Base-by-base conservation (phyloP, 2,329 filamentous ascomycete genomes). In the Penicillium corylophilum region DNA sequence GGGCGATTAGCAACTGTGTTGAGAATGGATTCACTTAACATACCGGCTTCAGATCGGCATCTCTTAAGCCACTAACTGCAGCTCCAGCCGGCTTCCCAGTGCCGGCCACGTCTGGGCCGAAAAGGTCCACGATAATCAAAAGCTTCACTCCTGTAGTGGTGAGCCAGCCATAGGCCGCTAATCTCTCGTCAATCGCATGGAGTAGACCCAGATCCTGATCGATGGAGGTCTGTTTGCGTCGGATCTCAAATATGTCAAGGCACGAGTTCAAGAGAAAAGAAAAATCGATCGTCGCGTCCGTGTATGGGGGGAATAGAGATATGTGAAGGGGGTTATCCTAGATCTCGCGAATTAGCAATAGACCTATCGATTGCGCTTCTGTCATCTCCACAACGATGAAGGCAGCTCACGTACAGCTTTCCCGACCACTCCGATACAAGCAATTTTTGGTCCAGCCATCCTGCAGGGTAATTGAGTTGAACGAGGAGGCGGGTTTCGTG, bases 261-360 rank as follows among this genome's bases (percentile, higher is more conserved):
- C 89, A 94, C 52, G 88, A 89, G 61, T 91, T 94, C 56, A 97
- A 84, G 44, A 96, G 82, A 64, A 97, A 91, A 31, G 89, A 90
- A 77, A 94, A 96, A 69, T 96, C 90, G 10, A 97, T 82, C 55
- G 70, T 79, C 46, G 79, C 60, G 43, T 80, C 75, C 66, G 82
- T 79, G 78, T 89, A 82, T 42, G 86, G 88, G 46, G 90, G 88
- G 74, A 96, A 96, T 69, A 95, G 84, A 54, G 90, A 86, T 64
- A 96, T 89, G 76, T 97, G 93, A 60, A 97, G 87, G 53, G 93
- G 94, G 69, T 96, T 96, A 77, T 97, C 95, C 92, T 97, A n/a
- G n/a, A n/a, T 6, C 1, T 13, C 43, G 10, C 28, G n/a, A n/a
- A 38, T 51, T 29, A 51, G 38, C 43, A 50, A 28, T 24, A 4